Percentiles rank a stretch among this genome's conserved stretches.
Evolutionary conservation across 164 flowering plant genomes (phyloP).

Genomic region (Houttuynia cordata): DNA sequence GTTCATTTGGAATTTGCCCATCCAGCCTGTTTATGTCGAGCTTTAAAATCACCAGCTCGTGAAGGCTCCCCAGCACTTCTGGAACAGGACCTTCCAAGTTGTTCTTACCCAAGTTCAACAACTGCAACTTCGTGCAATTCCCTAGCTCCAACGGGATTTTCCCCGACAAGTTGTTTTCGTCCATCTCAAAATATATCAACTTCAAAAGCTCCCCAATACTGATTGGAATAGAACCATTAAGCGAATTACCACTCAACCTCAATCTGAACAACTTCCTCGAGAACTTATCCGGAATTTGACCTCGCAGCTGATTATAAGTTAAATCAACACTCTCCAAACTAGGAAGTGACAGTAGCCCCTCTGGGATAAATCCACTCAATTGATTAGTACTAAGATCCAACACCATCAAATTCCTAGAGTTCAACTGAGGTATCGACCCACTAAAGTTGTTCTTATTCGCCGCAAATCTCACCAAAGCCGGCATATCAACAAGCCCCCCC

Average conservation of each 20-base stretch:
- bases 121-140: slow-evolving; percentile 27
- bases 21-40: slow-evolving; percentile 35
- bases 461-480: slow-evolving; percentile 37
- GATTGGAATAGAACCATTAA: slow-evolving; percentile 31
- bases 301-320: slow-evolving; percentile 33
- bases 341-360: slow-evolving; percentile 25
- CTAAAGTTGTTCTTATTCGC: slow-evolving; percentile 41
- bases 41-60: slow-evolving; percentile 34
- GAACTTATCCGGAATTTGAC: slow-evolving; percentile 30
- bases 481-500: slow-evolving; percentile 16
- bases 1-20: slow-evolving; percentile 39
- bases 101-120: slow-evolving; percentile 50
- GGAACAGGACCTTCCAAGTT: slow-evolving; percentile 36
- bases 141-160: slow-evolving; percentile 37
- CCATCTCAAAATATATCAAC: slow-evolving; percentile 54
- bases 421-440: slow-evolving; percentile 38
- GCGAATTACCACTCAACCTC: slow-evolving; percentile 43
- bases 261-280: slow-evolving; percentile 37
- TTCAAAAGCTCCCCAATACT: slow-evolving; percentile 13
- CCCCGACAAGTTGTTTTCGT: slow-evolving; percentile 37
- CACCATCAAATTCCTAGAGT: slow-evolving; percentile 19
- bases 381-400: slow-evolving; percentile 58
- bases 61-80: slow-evolving; percentile 28
- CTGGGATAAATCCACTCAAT: slow-evolving; percentile 38
- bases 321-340: slow-evolving; percentile 42